Percentiles rank a stretch among this genome's conserved stretches.
phyloP scores from a whole-genome alignment of 2,329 filamentous ascomycete species.

The Fusarium tupiense region DNA sequence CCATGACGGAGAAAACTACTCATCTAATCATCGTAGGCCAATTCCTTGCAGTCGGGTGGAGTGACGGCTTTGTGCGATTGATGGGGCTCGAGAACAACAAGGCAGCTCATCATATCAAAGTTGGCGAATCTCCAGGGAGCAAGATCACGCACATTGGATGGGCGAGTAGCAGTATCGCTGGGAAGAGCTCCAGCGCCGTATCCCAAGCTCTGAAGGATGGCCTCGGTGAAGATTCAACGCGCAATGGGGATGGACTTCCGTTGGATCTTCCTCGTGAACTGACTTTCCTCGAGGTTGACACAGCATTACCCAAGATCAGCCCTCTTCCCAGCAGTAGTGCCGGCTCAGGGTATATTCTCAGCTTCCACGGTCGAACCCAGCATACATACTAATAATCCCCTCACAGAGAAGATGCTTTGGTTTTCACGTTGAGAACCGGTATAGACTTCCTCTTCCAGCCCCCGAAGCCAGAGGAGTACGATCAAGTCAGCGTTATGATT shows the following conservation, averaged over 20 bases:
- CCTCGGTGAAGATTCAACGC: constrained; percentile 10
- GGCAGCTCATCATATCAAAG: constrained; percentile 75
- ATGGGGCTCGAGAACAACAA: constrained; percentile 85
- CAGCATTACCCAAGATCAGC: constrained; percentile 79
- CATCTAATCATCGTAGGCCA: constrained; percentile 61
- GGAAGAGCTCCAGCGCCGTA: constrained; percentile 37
- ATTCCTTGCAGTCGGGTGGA: constrained; percentile 84
- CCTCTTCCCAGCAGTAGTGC: constrained; percentile 70
- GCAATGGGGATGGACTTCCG: constrained; percentile 24
- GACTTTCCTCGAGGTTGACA: constrained; percentile 79
- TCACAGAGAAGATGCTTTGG: constrained; percentile 61
- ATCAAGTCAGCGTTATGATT: constrained; percentile 82
- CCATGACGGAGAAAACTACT: neutral
- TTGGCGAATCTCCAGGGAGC: constrained; percentile 56
- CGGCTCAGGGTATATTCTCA: constrained; percentile 63
- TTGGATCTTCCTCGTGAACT: constrained; percentile 76
- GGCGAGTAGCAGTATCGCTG: constrained; percentile 56
- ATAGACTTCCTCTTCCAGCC: constrained; percentile 76
- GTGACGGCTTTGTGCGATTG: constrained; percentile 79
- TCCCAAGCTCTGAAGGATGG: constrained; percentile 24
- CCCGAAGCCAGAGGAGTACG: constrained; percentile 70
- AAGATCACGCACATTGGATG: constrained; percentile 65
- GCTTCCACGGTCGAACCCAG: neutral
- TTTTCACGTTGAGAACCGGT: constrained; percentile 76
- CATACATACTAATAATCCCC: constrained; percentile 17